A percentile compares a stretch with the other conserved stretches of the same genome.
These are phyloP conservation scores for Salinomyces thailandicus DNA, from an alignment of 2,329 filamentous ascomycete genomes.

Conservation along the genomic window DNA sequence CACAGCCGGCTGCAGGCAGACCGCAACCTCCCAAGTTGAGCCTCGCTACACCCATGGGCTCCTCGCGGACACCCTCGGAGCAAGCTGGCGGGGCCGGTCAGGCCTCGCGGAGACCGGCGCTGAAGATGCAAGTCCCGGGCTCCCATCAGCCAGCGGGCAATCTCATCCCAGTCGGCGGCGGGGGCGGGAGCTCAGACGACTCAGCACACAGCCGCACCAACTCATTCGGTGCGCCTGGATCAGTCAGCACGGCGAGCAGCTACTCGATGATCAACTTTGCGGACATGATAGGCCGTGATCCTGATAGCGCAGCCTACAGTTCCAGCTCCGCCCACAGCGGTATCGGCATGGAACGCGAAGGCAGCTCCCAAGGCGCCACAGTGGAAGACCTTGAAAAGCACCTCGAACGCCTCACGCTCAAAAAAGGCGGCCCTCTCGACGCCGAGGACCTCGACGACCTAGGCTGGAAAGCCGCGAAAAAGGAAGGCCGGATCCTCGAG, in stretches of 20 bases:
- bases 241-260: slow-evolving; percentile 77
- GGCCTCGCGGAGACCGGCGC: slow-evolving; percentile 42
- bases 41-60: slow-evolving; percentile 81
- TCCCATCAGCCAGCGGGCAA: slow-evolving; percentile 46
- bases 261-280: slow-evolving; percentile 74
- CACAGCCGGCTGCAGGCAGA: slow-evolving; percentile 32
- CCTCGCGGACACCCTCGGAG: slow-evolving; percentile 57
- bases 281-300: slow-evolving; percentile 59
- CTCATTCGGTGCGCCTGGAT: slow-evolving; percentile 72
- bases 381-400: slow-evolving; percentile 48
- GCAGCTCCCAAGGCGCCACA: slow-evolving; percentile 55
- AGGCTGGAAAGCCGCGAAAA: slow-evolving; percentile 86
- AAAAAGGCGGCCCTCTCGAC: slow-evolving; percentile 73
- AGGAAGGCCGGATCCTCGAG: slow-evolving; percentile 78
- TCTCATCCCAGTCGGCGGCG: slow-evolving; percentile 25
- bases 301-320: slow-evolving; percentile 77
- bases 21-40: slow-evolving; percentile 69
- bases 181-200: slow-evolving; percentile 59
- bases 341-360: slow-evolving; percentile 64
- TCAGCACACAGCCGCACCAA: slow-evolving; percentile 74
- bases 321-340: slow-evolving; percentile 42
- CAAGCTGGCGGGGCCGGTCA: slow-evolving; percentile 27
- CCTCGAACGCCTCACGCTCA: slow-evolving; percentile 70
- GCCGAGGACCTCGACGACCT: slow-evolving; percentile 93
- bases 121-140: slow-evolving; percentile 35